Evolutionary conservation across 129 eudicot species (phyloP).

Genomic region (Erigeron canadensis): DNA sequence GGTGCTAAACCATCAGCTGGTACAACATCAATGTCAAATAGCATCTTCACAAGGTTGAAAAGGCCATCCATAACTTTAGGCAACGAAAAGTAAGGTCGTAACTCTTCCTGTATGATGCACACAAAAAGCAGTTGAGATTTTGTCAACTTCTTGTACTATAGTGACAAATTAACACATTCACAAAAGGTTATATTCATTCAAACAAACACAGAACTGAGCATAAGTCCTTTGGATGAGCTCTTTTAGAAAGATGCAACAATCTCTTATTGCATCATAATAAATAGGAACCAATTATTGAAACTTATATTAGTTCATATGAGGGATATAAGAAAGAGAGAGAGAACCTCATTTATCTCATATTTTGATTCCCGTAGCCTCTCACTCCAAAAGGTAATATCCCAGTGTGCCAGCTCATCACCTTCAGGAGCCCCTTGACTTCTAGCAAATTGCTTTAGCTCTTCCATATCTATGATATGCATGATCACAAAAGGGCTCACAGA

Average conservation of each 20-base stretch:
- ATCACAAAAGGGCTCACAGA: conserved; percentile 3
- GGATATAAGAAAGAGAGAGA: background rate
- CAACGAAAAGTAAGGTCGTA: conserved; percentile 89
- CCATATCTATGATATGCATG: conserved; percentile 57
- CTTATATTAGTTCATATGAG: background rate
- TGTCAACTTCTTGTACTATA: background rate
- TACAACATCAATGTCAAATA: conserved; percentile 74
- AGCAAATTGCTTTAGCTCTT: conserved; percentile 67
- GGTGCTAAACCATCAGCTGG: conserved; percentile 90
- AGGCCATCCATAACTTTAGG: conserved; percentile 99
- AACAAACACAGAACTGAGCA: background rate
- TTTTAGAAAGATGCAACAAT: background rate
- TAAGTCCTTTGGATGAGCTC: background rate
- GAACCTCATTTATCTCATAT: conserved; percentile 92
- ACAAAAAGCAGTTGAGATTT: conserved; percentile 4
- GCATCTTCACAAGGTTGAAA: conserved; percentile 78
- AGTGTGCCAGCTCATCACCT: conserved; percentile 73
- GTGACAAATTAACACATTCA: background rate
- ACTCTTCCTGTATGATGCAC: conserved; percentile 69
- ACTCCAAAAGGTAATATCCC: conserved; percentile 94
- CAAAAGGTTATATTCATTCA: too few relatives aligned
- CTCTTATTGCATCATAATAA: background rate
- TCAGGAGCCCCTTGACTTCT: conserved; percentile 83
- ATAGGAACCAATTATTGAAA: background rate
- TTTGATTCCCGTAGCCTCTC: conserved; percentile 96